Evolutionary conservation across 805 yeast genomes (phyloP), one percentile per base, ranked within the genome.

Genomic region (Saturnispora ahearnii): DNA sequence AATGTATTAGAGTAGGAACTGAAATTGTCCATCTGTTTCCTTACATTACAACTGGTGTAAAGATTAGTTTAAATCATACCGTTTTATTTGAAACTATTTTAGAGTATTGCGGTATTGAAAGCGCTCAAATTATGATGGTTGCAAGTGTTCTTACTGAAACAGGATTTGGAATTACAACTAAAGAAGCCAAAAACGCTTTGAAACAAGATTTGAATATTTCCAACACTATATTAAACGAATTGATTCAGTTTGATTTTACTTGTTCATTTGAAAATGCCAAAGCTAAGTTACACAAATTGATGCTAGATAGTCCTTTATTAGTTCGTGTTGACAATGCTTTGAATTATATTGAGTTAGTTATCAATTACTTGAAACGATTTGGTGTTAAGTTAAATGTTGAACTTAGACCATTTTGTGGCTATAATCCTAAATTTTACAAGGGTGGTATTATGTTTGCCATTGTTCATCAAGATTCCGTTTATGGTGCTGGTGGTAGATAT

Each of bases 401-500:
- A 29, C 69, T 93, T 29, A 79, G 87, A 3, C 99, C 99, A 0
- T 73, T 93, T 64, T 79, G 89, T 59, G 87, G 88, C 55, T 87
- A 87, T 66, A 88, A 88, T 57, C 77, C 83, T 31, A 76, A 81
- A 9, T 91, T 88, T 61, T 93, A 90, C 61, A 71, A 74, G 36
- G 80, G 81, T 15, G 95, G 95, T 0, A 68, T 90, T 2, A 88
- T 93, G 95, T 93, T 91, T 62, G 95, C 88, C 57, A 87, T 86
- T 0, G 77, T 88, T 1, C 77, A 80, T 55, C 84, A 87, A 49
- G 82, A 80, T 3, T 56, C 69, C 5, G 72, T 83, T 31, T 70
- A 93, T 38, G 93, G 93, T 13, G 91, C 93, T 0, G 99, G 99
- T 42, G 99, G 99, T 2, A 72, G 99, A 49, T 93, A 89, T 61